A percentile compares a stretch with the other conserved stretches of the same genome.
These are phyloP conservation scores for Mrakia blollopis DNA, from an alignment of 768 basidiomycete species.

Conservation along the genomic window DNA sequence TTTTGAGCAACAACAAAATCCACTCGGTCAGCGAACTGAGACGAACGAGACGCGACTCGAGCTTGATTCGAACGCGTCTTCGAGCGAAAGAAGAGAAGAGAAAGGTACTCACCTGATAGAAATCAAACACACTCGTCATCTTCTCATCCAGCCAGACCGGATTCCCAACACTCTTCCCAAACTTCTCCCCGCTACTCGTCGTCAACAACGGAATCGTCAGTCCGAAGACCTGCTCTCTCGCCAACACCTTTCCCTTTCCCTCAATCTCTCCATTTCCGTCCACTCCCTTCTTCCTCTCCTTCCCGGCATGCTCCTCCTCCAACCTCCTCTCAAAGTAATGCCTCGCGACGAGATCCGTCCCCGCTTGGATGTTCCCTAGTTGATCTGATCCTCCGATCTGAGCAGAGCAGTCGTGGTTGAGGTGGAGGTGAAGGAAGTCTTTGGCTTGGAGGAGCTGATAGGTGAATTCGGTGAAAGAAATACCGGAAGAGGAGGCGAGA, in stretches of 20 bases:
- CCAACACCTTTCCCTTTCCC: conserved; percentile 26
- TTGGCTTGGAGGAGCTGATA: conserved; percentile 97
- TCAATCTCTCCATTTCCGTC: neutral
- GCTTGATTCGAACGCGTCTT: neutral
- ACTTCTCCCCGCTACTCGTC: conserved; percentile 83
- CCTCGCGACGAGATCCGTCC: conserved; percentile 80
- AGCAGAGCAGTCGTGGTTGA: conserved; percentile 64
- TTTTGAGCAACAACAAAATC: conserved; percentile 42
- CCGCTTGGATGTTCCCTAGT: conserved; percentile 95
- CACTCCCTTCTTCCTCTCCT: neutral
- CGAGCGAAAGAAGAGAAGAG: neutral
- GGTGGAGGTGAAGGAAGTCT: conserved; percentile 74
- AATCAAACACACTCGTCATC: conserved; percentile 81
- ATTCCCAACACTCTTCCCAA: conserved; percentile 95
- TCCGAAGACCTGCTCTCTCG: conserved; percentile 56
- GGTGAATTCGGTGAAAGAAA: conserved; percentile 97
- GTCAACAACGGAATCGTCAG: conserved; percentile 92
- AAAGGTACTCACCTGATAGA: conserved; percentile 71
- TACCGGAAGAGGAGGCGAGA: conserved; percentile 39
- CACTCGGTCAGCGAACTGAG: neutral
- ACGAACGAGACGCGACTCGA: neutral
- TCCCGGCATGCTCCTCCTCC: neutral
- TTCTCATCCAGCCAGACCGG: conserved; percentile 80
- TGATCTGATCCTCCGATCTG: conserved; percentile 97
- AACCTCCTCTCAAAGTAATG: conserved; percentile 39